phyloP scores from a whole-genome alignment of 2,329 filamentous ascomycete genomes.

The Microdochium trichocladiopsis region DNA sequence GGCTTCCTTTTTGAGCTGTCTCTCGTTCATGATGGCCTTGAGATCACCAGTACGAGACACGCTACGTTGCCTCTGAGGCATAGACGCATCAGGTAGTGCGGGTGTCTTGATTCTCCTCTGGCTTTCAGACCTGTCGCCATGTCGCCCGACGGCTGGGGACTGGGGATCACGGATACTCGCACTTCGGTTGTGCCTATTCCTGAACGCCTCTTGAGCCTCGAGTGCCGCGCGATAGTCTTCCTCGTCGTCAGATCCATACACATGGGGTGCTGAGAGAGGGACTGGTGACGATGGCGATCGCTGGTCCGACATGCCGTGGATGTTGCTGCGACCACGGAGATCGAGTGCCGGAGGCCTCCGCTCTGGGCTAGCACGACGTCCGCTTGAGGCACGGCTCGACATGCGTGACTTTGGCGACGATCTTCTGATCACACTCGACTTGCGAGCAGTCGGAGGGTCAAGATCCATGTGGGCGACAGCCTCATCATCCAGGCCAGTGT shows the following conservation, averaged over 20 bases:
- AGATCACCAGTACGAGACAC: conserved; percentile 45
- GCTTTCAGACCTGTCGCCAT: conserved; percentile 30
- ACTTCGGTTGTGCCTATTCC: conserved; percentile 46
- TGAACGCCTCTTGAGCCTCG: conserved; percentile 47
- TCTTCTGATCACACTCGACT: conserved; percentile 25
- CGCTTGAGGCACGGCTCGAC: conserved; percentile 42
- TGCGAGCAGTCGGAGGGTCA: conserved; percentile 34
- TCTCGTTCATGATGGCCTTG: conserved; percentile 49
- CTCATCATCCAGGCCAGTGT: conserved; percentile 14
- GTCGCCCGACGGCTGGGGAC: conserved; percentile 18
- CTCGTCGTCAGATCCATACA: conserved; percentile 58
- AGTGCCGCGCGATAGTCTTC: conserved; percentile 48
- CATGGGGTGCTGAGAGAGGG: conserved; percentile 59
- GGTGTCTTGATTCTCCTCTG: conserved; percentile 23
- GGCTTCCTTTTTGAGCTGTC: conserved; percentile 61
- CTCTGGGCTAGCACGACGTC: conserved; percentile 38
- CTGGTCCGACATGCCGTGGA: conserved; percentile 48
- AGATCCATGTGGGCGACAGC: conserved; percentile 16
- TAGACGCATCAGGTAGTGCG: conserved; percentile 12
- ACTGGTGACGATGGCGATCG: conserved; percentile 77
- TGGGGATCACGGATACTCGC: conserved; percentile 29
- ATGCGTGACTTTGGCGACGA: conserved; percentile 21
- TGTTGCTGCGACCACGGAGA: conserved; percentile 55
- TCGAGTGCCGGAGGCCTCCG: conserved; percentile 35
- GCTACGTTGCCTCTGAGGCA: conserved; percentile 13